Evolutionary conservation across 495 filamentous ascomycete genomes (phyloP).

Genomic region (Daldinia caldariorum): DNA sequence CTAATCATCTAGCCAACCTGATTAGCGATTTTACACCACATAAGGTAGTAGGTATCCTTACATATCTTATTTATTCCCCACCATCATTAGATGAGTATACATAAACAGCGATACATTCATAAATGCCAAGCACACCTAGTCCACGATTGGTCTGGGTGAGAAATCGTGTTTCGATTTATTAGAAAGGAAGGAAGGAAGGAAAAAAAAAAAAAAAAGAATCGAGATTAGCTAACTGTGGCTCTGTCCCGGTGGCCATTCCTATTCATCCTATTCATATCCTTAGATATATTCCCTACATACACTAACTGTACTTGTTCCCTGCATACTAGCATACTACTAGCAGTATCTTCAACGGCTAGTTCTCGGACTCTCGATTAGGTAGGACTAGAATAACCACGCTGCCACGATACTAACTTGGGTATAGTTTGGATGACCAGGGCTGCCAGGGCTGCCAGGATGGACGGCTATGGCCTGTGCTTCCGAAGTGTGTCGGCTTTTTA

Average conservation of each 20-base stretch:
- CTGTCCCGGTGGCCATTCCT: conserved; percentile 28
- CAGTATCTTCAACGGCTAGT: conserved; percentile 19
- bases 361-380: conserved; percentile 10
- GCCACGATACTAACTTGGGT: no score
- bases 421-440: neutral
- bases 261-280: neutral
- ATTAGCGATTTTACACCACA: conserved; percentile 15
- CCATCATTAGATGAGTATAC: conserved; percentile 7
- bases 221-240: conserved; percentile 26
- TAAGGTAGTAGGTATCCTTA: neutral
- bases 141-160: conserved; percentile 27
- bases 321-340: no score
- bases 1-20: neutral
- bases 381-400: conserved; percentile 7
- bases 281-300: no score
- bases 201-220: conserved; percentile 6
- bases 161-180: conserved; percentile 33
- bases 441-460: neutral
- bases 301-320: no score
- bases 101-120: neutral
- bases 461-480: conserved; percentile 14
- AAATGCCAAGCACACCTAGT: conserved; percentile 34
- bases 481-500: conserved; percentile 10
- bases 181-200: no score
- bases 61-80: neutral